A percentile compares a stretch with the other conserved stretches of the same genome.
Conservation (phyloP, 2,329 filamentous ascomycete species). For the Epichloe glyceriae region DNA sequence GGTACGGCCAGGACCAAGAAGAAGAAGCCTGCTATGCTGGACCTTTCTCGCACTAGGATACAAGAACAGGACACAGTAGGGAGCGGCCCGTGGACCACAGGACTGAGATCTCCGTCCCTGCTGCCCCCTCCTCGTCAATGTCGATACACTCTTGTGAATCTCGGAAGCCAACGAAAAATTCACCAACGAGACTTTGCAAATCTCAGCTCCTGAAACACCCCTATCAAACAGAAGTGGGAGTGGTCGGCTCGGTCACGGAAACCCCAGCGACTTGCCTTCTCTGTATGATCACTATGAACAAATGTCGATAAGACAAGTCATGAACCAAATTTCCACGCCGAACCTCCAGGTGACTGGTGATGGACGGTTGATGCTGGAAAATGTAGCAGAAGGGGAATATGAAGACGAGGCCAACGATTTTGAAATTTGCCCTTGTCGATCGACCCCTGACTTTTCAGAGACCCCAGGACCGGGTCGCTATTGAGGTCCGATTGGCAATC, state of each 20-base stretch:
- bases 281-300: slow-evolving; percentile 48
- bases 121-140: slow-evolving; percentile 23
- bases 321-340: slow-evolving; percentile 14
- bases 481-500: slow-evolving; percentile 15
- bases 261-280: slow-evolving; percentile 31
- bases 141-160: slow-evolving; percentile 12
- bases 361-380: background rate
- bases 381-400: background rate
- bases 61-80: background rate
- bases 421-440: background rate
- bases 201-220: slow-evolving; percentile 10
- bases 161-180: slow-evolving; percentile 20
- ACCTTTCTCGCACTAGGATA: slow-evolving; percentile 26
- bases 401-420: background rate
- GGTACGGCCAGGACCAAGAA: slow-evolving; percentile 17
- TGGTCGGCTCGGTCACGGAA: slow-evolving; percentile 10
- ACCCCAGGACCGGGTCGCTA: slow-evolving; percentile 9
- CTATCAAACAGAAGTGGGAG: slow-evolving; percentile 16
- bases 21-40: slow-evolving; percentile 37
- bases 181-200: slow-evolving; percentile 24
- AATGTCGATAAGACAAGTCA: slow-evolving; percentile 34
- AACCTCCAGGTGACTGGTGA: background rate
- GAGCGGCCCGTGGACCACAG: slow-evolving; percentile 9
- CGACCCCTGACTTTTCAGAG: slow-evolving; percentile 6
- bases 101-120: slow-evolving; percentile 30